phyloP scores from a whole-genome alignment of 1,284 basidiomycete species.

The Irpex rosettiformis region DNA sequence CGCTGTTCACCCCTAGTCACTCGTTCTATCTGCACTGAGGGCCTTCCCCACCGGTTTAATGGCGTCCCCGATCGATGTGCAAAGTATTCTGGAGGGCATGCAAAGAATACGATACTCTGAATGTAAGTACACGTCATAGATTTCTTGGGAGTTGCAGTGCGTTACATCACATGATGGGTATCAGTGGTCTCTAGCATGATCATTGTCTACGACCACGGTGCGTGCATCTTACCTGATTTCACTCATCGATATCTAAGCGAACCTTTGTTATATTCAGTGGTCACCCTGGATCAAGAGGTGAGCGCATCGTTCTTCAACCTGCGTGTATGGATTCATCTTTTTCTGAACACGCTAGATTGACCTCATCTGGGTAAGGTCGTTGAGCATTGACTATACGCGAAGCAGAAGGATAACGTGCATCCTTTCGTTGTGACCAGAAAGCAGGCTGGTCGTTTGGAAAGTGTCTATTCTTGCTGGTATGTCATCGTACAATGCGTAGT shows the following conservation, averaged over 20 bases:
- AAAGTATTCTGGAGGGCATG: constrained; percentile 12
- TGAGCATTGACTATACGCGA: neutral
- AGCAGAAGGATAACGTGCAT: too few relatives aligned
- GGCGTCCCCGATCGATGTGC: neutral
- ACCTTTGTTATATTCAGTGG: constrained; percentile 25
- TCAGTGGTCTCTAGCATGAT: constrained; percentile 46
- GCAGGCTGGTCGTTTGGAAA: constrained; percentile 15
- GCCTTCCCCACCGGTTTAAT: neutral
- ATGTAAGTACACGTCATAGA: constrained; percentile 14
- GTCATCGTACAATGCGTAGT: neutral
- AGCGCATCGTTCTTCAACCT: constrained; percentile 18
- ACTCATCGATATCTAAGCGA: neutral
- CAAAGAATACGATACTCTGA: constrained; percentile 22
- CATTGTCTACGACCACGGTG: constrained; percentile 51
- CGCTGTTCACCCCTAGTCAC: neutral
- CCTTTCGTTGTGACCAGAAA: too few relatives aligned
- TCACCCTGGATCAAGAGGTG: constrained; percentile 54
- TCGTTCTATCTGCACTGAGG: neutral
- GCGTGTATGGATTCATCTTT: too few relatives aligned
- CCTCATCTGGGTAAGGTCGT: constrained; percentile 34
- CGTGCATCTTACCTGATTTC: constrained; percentile 16
- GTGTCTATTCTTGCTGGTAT: constrained; percentile 10
- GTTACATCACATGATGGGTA: neutral
- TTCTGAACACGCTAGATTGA: too few relatives aligned
- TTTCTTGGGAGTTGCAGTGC: neutral